These are phyloP conservation scores for Hyphopichia homilentoma DNA, from an alignment of 805 yeast species.

Conservation along the genomic window DNA sequence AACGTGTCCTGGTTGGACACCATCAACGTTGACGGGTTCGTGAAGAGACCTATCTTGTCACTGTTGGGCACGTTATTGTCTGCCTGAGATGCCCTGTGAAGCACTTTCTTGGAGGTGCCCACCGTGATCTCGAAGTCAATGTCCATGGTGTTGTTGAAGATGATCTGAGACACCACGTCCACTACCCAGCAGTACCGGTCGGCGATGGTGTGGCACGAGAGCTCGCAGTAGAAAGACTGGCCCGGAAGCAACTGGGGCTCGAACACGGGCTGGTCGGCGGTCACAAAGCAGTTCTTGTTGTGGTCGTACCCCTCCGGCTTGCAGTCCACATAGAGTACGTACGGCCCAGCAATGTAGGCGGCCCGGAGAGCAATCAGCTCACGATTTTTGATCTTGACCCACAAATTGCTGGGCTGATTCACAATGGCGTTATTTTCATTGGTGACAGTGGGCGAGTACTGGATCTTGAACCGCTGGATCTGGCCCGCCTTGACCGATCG, in stretches of 20 bases:
- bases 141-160: slow-evolving; percentile 67
- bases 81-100: slow-evolving; percentile 27
- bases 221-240: slow-evolving; percentile 55
- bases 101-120: slow-evolving; percentile 38
- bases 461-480: slow-evolving; percentile 50
- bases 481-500: slow-evolving; percentile 56
- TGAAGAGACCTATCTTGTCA: slow-evolving; percentile 27
- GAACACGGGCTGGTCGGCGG: slow-evolving; percentile 74
- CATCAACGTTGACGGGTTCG: slow-evolving; percentile 25
- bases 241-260: slow-evolving; percentile 73
- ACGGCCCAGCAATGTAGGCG: slow-evolving; percentile 87
- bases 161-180: slow-evolving; percentile 76
- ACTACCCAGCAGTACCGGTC: slow-evolving; percentile 67
- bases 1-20: slow-evolving; percentile 58
- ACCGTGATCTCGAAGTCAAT: slow-evolving; percentile 64
- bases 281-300: slow-evolving; percentile 49
- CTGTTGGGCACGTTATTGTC: slow-evolving; percentile 16
- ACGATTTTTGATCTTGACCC: slow-evolving; percentile 62
- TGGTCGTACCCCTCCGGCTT: slow-evolving; percentile 62
- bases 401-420: slow-evolving; percentile 26
- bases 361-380: slow-evolving; percentile 77
- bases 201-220: slow-evolving; percentile 62
- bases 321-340: slow-evolving; percentile 77
- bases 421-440: slow-evolving; percentile 3
- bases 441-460: slow-evolving; percentile 36